A percentile compares a stretch with the other conserved stretches of the same genome.
Conservation (phyloP, 352 stramenopile genomes). For the Phytophthora foliorum region DNA sequence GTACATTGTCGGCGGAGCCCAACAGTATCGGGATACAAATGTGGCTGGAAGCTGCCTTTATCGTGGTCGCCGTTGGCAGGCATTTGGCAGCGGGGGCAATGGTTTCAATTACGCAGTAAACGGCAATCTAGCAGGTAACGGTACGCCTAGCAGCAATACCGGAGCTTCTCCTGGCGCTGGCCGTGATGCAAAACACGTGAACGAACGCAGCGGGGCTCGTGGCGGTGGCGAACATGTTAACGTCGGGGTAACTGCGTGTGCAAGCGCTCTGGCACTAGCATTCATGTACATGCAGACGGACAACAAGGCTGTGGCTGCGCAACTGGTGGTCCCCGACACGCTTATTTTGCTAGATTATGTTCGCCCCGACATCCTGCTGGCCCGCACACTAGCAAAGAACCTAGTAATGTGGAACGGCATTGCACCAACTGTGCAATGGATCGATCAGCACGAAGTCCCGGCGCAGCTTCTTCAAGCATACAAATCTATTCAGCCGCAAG, state of each 20-base stretch:
- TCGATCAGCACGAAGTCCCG: slow-evolving; percentile 81
- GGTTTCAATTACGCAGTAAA: slow-evolving; percentile 26
- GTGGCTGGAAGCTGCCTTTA: slow-evolving; percentile 73
- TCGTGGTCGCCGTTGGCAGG: slow-evolving; percentile 71
- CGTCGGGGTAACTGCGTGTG: slow-evolving; percentile 95
- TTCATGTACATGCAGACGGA: slow-evolving; percentile 98
- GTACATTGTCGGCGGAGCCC: slow-evolving; percentile 92
- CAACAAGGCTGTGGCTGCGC: slow-evolving; percentile 86
- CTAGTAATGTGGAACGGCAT: slow-evolving; percentile 97
- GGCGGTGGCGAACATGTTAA: slow-evolving; percentile 93
- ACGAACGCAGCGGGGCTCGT: slow-evolving; percentile 36
- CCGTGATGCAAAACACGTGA: slow-evolving; percentile 68
- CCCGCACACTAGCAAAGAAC: slow-evolving; percentile 94
- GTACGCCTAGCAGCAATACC: slow-evolving; percentile 31
- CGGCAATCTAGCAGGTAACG: slow-evolving; percentile 23
- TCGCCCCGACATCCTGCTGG: slow-evolving; percentile 95
- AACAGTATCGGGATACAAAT: slow-evolving; percentile 56
- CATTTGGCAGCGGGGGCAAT: slow-evolving; percentile 52
- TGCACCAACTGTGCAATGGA: slow-evolving; percentile 90
- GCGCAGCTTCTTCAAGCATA: slow-evolving; percentile 65
- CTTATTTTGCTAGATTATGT: slow-evolving; percentile 97
- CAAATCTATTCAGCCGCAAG: slow-evolving; percentile 32
- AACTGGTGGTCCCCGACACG: slow-evolving; percentile 94
- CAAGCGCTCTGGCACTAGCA: slow-evolving; percentile 93
- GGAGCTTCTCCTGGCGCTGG: slow-evolving; percentile 46